A percentile compares a stretch with the other conserved stretches of the same genome.
Evolutionary conservation across 495 filamentous ascomycete genomes (phyloP).

Genomic region (Hypoxylon intermedium): DNA sequence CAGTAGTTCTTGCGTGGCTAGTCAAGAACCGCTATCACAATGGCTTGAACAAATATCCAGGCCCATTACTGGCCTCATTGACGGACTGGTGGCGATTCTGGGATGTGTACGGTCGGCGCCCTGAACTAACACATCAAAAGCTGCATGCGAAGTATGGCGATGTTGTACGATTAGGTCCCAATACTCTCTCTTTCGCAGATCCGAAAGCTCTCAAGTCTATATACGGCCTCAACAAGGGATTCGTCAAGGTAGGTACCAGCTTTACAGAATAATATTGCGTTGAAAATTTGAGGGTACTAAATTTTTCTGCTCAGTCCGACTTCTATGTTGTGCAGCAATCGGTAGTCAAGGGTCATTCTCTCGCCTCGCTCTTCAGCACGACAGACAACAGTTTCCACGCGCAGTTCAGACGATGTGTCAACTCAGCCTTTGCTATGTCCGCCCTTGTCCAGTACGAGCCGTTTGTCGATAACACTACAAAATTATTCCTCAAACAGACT

Average conservation of each 20-base stretch:
- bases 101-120: slow-evolving; percentile 66
- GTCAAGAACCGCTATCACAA: slow-evolving; percentile 64
- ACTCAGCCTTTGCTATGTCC: slow-evolving; percentile 76
- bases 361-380: slow-evolving; percentile 80
- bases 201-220: slow-evolving; percentile 74
- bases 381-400: slow-evolving; percentile 77
- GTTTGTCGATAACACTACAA: slow-evolving; percentile 71
- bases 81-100: slow-evolving; percentile 75
- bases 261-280: slow-evolving; percentile 8
- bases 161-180: slow-evolving; percentile 73
- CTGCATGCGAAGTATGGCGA: slow-evolving; percentile 76
- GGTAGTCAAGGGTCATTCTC: slow-evolving; percentile 65
- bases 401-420: slow-evolving; percentile 71
- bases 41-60: slow-evolving; percentile 69
- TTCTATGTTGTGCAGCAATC: slow-evolving; percentile 75
- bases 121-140: slow-evolving; percentile 69
- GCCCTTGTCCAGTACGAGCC: slow-evolving; percentile 76
- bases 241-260: slow-evolving; percentile 66
- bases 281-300: slow-evolving; percentile 33
- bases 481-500: slow-evolving; percentile 69
- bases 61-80: slow-evolving; percentile 70
- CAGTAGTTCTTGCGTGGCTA: slow-evolving; percentile 50
- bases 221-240: slow-evolving; percentile 84
- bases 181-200: slow-evolving; percentile 70
- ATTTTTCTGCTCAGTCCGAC: slow-evolving; percentile 60